Conservation (phyloP, 1,139 yeast genomes). For the Candida tropicalis region DNA sequence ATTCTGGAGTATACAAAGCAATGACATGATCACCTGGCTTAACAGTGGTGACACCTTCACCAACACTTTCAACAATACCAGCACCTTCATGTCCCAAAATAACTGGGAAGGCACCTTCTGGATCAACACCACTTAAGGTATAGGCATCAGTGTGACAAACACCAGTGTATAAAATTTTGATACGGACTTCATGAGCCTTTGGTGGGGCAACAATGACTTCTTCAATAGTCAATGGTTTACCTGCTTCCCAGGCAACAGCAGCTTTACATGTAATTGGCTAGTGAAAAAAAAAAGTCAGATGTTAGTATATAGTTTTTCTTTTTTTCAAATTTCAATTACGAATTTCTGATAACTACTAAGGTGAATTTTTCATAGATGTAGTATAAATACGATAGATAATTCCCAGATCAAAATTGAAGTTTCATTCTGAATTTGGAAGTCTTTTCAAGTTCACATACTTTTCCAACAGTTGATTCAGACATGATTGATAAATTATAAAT, state of each 20-base stretch:
- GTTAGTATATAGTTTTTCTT: constrained; percentile 13
- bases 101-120: constrained; percentile 95
- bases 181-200: constrained; percentile 94
- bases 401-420: background rate
- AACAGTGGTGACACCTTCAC: constrained; percentile 88
- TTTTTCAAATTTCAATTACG: background rate
- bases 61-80: constrained; percentile 89
- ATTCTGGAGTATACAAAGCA: constrained; percentile 95
- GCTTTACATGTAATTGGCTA: constrained; percentile 88
- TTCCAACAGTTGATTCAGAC: constrained; percentile 38
- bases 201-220: constrained; percentile 92
- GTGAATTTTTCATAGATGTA: background rate
- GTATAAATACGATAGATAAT: background rate
- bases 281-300: background rate
- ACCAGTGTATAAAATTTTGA: constrained; percentile 84
- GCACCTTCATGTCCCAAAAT: constrained; percentile 97
- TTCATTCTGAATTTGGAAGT: background rate
- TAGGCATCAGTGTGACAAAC: constrained; percentile 99
- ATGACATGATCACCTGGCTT: constrained; percentile 89
- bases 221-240: constrained; percentile 81
- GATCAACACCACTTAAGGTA: constrained; percentile 91
- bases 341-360: constrained; percentile 11
- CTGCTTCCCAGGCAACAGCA: constrained; percentile 97
- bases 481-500: constrained; percentile 12
- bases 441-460: constrained; percentile 27